Evolutionary conservation across 306 rosid genomes (phyloP).

Genomic region (Rosa chinensis): DNA sequence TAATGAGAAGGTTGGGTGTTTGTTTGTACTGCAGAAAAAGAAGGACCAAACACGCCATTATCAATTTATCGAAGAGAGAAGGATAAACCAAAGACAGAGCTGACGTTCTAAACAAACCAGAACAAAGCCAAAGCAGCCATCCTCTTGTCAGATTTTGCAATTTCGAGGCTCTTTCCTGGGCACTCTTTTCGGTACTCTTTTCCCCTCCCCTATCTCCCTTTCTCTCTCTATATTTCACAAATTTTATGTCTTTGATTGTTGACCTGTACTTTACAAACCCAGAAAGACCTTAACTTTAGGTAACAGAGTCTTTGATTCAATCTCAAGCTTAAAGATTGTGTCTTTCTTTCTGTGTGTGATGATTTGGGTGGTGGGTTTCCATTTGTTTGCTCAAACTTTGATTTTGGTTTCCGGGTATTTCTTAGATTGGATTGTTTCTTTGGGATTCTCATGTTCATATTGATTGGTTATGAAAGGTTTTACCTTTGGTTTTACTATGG

Average conservation of each 20-base stretch:
- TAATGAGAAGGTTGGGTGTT: conserved; percentile 27
- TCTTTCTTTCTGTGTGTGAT: not conserved
- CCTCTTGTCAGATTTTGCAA: conserved; percentile 14
- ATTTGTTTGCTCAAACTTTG: not conserved
- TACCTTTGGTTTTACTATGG: conserved; percentile 24
- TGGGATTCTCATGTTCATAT: conserved; percentile 9
- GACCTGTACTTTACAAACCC: conserved; percentile 20
- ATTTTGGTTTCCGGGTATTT: conserved; percentile 15
- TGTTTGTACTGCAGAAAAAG: conserved; percentile 27
- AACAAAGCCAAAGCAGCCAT: not conserved
- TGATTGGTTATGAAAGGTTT: conserved; percentile 9
- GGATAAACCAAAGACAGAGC: conserved; percentile 20
- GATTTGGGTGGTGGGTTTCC: conserved; percentile 13
- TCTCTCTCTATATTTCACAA: conserved; percentile 2
- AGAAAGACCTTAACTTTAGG: conserved; percentile 14
- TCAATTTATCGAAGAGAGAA: conserved; percentile 36
- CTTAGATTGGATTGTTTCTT: not conserved
- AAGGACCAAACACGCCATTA: conserved; percentile 71
- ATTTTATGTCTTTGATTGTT: conserved; percentile 25
- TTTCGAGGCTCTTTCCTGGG: conserved; percentile 32
- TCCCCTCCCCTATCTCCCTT: conserved; percentile 14
- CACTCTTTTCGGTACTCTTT: conserved; percentile 51
- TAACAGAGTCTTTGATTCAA: conserved; percentile 9
- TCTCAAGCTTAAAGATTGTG: not conserved
- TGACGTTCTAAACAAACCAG: conserved; percentile 19